phyloP scores from a whole-genome alignment of 2,329 filamentous ascomycete species.

The Nigrospora oryzae region DNA sequence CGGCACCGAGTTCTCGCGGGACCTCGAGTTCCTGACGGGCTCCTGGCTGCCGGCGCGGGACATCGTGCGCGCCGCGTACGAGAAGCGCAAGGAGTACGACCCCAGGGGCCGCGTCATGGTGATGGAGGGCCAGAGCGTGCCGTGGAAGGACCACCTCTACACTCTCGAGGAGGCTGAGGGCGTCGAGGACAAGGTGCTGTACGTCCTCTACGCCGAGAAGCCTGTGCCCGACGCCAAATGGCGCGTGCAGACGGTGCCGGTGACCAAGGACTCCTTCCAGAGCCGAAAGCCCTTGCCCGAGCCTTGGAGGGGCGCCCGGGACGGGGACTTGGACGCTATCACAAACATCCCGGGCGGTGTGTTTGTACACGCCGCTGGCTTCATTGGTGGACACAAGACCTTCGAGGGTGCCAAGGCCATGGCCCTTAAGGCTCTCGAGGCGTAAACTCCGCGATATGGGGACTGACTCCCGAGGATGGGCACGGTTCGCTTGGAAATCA shows the following conservation, averaged over 20 bases:
- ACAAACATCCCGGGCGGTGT: constrained; percentile 65
- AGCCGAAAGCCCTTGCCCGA: constrained; percentile 88
- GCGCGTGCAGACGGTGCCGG: constrained; percentile 89
- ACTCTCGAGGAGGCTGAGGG: constrained; percentile 57
- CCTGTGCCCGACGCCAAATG: constrained; percentile 70
- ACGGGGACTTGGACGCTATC: constrained; percentile 72
- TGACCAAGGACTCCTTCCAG: constrained; percentile 76
- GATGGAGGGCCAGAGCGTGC: constrained; percentile 67
- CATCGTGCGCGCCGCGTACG: constrained; percentile 70
- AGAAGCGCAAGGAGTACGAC: constrained; percentile 59
- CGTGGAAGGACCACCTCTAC: constrained; percentile 97
- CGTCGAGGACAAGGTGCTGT: constrained; percentile 47
- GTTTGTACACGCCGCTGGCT: constrained; percentile 90
- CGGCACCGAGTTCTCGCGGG: constrained; percentile 78
- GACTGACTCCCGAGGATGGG: no score
- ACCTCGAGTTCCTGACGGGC: constrained; percentile 64
- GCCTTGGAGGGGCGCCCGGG: constrained; percentile 83
- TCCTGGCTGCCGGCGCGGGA: constrained; percentile 84
- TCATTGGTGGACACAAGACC: constrained; percentile 92
- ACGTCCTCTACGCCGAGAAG: constrained; percentile 87
- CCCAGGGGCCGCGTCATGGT: constrained; percentile 72
- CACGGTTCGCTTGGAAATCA: no score
- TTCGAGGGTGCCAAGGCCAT: constrained; percentile 82
- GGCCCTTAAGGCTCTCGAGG: constrained; percentile 64
- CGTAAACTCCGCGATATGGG: constrained; percentile 13